Evolutionary conservation across 1,284 basidiomycete genomes (phyloP), one percentile per base, ranked within the genome.

Genomic region (Ceratobasidium sp.): DNA sequence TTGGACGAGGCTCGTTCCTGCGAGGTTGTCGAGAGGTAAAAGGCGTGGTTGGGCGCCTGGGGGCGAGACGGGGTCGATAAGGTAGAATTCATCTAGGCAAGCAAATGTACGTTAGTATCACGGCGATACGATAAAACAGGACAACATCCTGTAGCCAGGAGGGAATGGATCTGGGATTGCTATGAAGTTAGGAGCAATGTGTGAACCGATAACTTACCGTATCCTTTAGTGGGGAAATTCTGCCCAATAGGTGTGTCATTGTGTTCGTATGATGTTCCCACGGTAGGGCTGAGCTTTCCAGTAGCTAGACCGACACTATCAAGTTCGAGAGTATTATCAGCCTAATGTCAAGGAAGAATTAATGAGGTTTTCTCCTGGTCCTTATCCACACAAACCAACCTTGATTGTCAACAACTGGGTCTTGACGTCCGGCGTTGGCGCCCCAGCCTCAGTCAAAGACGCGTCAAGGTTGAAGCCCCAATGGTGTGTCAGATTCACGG

Each of bases 401-500:
- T 86, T 85, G 75, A 91, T 85, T 3, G 80, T 82, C 35, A 91
- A 77, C 32, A 77, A 80, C 74, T 90, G 88, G 34, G 83, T 79
- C 74, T 85, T 83, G 50, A 91, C 82, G 31, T 80, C 80, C 34
- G 84, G 77, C 12, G 78, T 76, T n/a, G 83, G 79, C 0, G 77
- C 72, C 22, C 79, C 79, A 54, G 80, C 78, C 2, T 74, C 75
- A 54, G 81, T 76, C 38, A 88, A 78, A 72, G 87, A 89, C 0
- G 87, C 88, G 52, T 89, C 86, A 12, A 91, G 83, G 74, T 91
- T 91, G 81, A 91, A 91, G 34, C 89, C 90, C 89, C 89, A 91
- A 75, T 91, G 89, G 87, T 90, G 88, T 4, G 89, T 90, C 13
- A 91, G 76, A 74, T 92, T 91, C 69, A 91, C 80, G 0, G 89